Conservation (phyloP, 164 flowering plant species). For the Magnolia changhungtana region DNA sequence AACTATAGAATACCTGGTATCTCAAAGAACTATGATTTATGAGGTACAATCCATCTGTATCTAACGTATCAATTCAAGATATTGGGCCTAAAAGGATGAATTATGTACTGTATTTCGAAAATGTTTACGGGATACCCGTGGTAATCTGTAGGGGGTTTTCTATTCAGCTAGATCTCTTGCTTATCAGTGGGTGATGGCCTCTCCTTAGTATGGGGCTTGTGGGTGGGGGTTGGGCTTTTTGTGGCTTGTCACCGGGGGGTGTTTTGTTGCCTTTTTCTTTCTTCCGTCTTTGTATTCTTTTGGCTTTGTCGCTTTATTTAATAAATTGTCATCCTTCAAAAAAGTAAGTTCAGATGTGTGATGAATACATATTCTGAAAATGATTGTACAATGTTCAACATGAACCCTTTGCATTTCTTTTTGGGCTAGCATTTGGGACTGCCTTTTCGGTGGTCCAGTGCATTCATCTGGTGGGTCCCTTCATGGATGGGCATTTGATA, state of each 20-base stretch:
- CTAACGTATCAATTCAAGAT: slow-evolving; percentile 1
- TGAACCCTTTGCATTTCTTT: neutral
- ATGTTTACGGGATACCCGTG: neutral
- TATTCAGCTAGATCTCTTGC: neutral
- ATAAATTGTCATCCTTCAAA: no score
- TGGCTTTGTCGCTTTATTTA: no score
- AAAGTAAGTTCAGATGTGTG: neutral
- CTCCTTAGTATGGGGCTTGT: neutral
- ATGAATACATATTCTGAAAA: neutral
- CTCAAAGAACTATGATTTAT: neutral
- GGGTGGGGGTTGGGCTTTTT: no score
- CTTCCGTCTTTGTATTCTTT: no score
- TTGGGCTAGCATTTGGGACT: neutral
- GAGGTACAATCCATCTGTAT: neutral
- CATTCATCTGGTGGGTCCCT: neutral
- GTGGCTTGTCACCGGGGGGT: no score
- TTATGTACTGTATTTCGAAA: neutral
- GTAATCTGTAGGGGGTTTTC: no score
- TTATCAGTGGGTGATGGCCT: no score
- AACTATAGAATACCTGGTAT: no score
- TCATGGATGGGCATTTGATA: no score
- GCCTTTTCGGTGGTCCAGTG: neutral
- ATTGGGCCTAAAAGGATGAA: slow-evolving; percentile 1
- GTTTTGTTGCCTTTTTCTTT: no score
- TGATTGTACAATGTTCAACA: neutral